These are phyloP conservation scores for Neobulgaria alba DNA, from an alignment of 2,329 filamentous ascomycete genomes.

Conservation along the genomic window DNA sequence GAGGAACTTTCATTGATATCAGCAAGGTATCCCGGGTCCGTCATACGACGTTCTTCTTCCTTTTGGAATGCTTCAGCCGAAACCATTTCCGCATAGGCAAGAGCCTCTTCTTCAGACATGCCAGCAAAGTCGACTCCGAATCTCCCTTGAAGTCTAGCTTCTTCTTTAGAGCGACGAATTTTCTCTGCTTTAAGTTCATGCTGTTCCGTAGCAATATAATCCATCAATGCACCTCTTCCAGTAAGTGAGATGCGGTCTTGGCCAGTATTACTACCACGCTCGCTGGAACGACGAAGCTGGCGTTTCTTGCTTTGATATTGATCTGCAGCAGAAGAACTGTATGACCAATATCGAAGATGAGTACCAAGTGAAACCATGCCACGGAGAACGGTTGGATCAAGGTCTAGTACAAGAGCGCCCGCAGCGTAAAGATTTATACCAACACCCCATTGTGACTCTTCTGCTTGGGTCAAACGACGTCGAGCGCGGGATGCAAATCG, in stretches of 20 bases:
- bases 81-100: slow-evolving; percentile 57
- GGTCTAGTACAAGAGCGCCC: slow-evolving; percentile 77
- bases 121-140: slow-evolving; percentile 75
- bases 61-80: slow-evolving; percentile 52
- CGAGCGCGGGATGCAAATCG: slow-evolving; percentile 75
- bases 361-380: slow-evolving; percentile 83
- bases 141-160: slow-evolving; percentile 61
- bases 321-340: slow-evolving; percentile 70
- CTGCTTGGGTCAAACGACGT: slow-evolving; percentile 60
- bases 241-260: slow-evolving; percentile 50
- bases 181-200: slow-evolving; percentile 70
- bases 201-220: slow-evolving; percentile 81
- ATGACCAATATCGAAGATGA: slow-evolving; percentile 87
- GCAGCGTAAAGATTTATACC: slow-evolving; percentile 73
- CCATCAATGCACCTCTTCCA: slow-evolving; percentile 61
- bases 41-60: slow-evolving; percentile 49
- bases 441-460: slow-evolving; percentile 57
- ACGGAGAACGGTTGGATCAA: slow-evolving; percentile 75
- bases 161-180: slow-evolving; percentile 56
- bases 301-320: slow-evolving; percentile 71
- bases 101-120: slow-evolving; percentile 55
- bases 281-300: slow-evolving; percentile 55
- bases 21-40: slow-evolving; percentile 42
- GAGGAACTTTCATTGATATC: slow-evolving; percentile 34
- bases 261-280: slow-evolving; percentile 50